These are phyloP conservation scores for Fusarium odoratissimum DNA, from an alignment of 2,329 filamentous ascomycete species.

Conservation along the genomic window DNA sequence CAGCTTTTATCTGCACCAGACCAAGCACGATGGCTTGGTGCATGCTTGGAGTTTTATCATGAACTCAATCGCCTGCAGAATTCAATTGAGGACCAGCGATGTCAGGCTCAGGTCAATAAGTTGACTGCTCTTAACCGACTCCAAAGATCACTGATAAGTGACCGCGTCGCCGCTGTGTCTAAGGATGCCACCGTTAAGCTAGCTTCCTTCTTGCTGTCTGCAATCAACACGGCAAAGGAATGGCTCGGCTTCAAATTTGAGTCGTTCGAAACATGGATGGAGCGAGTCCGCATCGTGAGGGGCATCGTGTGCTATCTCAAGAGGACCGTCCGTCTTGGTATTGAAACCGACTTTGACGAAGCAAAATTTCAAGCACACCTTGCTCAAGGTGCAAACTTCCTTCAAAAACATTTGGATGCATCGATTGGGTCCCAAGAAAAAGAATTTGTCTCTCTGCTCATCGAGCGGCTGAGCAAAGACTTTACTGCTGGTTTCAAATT, in stretches of 20 bases:
- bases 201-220: constrained; percentile 61
- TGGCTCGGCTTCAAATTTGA: constrained; percentile 55
- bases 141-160: constrained; percentile 68
- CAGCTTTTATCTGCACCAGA: constrained; percentile 55
- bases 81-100: constrained; percentile 56
- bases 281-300: constrained; percentile 50
- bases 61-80: constrained; percentile 57
- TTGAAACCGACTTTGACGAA: constrained; percentile 65
- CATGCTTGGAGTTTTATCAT: constrained; percentile 63
- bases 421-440: constrained; percentile 43
- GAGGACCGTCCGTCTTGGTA: constrained; percentile 63
- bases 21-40: constrained; percentile 61
- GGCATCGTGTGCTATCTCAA: constrained; percentile 65
- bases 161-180: constrained; percentile 65
- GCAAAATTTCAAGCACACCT: constrained; percentile 73
- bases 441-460: constrained; percentile 55
- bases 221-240: constrained; percentile 55
- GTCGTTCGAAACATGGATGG: constrained; percentile 48
- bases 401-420: constrained; percentile 51
- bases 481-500: constrained; percentile 80
- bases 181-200: constrained; percentile 71
- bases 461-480: constrained; percentile 59
- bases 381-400: constrained; percentile 59
- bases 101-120: constrained; percentile 58
- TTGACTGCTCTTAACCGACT: constrained; percentile 68